Evolutionary conservation across 768 basidiomycete species (phyloP), one percentile per base, ranked within the genome.

Genomic region (Lactarius pseudohatsudake): DNA sequence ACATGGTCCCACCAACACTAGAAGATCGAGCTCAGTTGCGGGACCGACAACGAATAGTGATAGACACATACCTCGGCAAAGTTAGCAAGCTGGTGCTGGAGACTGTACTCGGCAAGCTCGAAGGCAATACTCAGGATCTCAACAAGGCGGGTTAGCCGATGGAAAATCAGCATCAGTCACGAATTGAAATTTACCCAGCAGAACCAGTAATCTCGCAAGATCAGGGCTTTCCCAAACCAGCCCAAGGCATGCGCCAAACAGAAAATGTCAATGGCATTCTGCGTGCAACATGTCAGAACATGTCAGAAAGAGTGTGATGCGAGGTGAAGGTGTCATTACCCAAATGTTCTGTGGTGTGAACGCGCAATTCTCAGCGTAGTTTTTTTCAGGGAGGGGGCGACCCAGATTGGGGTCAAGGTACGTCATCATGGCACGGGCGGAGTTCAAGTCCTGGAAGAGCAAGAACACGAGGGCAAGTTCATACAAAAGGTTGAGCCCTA

Each of bases 1-100:
- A 92, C 91, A 80, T 94, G 92, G 75, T 94, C 92, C 92, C 92
- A 94, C 92, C 92, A 94, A 73, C 92, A 94, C 90, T 92, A 59
- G 61, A 60, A 59, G 53, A 26, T 20, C 22, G 58, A 68, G 53
- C 73, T 73, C 68, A 57, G 62, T 62, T 62, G 72, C 72, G 71
- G 50, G 22, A 22, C 13, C 15, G 22, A 70, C 67, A 70, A 57
- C 63, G 55, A 69, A 54, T 32, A 43, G 45, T 53, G 64, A 57
- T 66, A 62, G 64, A 41, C 69, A 75, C 84, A 61, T 77, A 91
- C 91, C 85, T 94, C 92, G 58, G 85, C 87, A 74, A 94, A 94
- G 74, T 94, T 94, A 28, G 92, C 80, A n/a, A 94, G 77, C 74
- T 94, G 92, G 76, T 94, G 92, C 73, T 92, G 89, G 16, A 94